Evolutionary conservation across 257 asterid genomes (phyloP).

Genomic region (Fraxinus cuspidata): DNA sequence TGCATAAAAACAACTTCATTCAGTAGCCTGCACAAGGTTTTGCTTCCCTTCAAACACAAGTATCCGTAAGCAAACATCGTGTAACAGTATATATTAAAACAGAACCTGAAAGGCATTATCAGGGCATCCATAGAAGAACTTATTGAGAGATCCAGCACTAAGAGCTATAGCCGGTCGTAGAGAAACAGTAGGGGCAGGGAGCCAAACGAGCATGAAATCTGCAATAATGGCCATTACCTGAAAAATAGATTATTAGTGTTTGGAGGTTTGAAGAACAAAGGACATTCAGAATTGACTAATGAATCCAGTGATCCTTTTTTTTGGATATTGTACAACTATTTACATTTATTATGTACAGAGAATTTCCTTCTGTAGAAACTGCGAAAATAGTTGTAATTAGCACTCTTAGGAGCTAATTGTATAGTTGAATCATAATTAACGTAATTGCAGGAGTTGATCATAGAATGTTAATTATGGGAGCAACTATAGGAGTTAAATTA

Average conservation of each 20-base stretch:
- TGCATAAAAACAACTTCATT: neutral
- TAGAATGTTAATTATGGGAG: too few relatives aligned
- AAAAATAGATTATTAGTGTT: constrained; percentile 26
- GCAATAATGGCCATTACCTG: constrained; percentile 97
- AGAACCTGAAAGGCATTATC: constrained; percentile 96
- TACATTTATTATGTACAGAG: neutral
- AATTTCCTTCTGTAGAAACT: neutral
- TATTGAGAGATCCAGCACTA: constrained; percentile 64
- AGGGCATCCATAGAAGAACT: constrained; percentile 86
- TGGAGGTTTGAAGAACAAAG: constrained; percentile 1
- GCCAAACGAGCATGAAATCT: constrained; percentile 98
- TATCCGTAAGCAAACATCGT: constrained; percentile 15
- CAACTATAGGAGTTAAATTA: too few relatives aligned
- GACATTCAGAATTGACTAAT: neutral
- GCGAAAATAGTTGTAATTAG: too few relatives aligned
- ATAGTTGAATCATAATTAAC: too few relatives aligned
- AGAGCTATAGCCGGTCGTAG: constrained; percentile 68
- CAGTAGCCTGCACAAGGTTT: neutral
- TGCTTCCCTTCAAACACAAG: neutral
- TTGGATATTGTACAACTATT: neutral
- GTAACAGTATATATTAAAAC: neutral
- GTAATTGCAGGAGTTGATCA: too few relatives aligned
- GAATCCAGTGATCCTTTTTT: neutral
- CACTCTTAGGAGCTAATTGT: too few relatives aligned
- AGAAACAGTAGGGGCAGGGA: constrained; percentile 95